A percentile compares a stretch with the other conserved stretches of the same genome.
phyloP scores from a whole-genome alignment of 2,329 filamentous ascomycete species.

The Pseudogymnoascus pannorum region DNA sequence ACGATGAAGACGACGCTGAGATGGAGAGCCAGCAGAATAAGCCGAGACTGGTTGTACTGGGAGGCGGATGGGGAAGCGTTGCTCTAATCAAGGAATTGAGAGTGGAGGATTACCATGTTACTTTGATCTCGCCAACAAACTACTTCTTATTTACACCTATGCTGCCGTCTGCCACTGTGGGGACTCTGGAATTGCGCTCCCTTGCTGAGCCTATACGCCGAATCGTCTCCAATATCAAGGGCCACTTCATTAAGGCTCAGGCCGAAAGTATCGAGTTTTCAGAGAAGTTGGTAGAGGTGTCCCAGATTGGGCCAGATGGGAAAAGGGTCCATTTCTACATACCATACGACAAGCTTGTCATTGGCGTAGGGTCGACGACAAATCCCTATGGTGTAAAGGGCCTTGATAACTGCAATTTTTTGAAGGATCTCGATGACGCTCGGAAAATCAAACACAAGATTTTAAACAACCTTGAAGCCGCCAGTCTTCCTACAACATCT shows the following conservation, averaged over 20 bases:
- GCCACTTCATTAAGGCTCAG: constrained; percentile 82
- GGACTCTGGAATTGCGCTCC: constrained; percentile 83
- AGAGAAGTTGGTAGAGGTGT: constrained; percentile 81
- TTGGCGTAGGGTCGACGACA: constrained; percentile 85
- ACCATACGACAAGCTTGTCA: constrained; percentile 92
- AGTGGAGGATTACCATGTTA: constrained; percentile 90
- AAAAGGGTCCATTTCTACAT: constrained; percentile 81
- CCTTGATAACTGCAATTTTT: constrained; percentile 84
- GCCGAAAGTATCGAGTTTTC: constrained; percentile 90
- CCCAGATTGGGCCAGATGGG: constrained; percentile 63
- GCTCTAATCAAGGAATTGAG: constrained; percentile 85
- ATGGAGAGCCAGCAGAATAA: constrained; percentile 73
- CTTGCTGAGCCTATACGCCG: constrained; percentile 87
- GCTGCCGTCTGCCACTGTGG: constrained; percentile 93
- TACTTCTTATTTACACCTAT: constrained; percentile 98
- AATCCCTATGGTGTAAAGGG: constrained; percentile 96
- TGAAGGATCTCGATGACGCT: constrained; percentile 93
- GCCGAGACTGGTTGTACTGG: constrained; percentile 84
- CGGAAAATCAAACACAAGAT: constrained; percentile 82
- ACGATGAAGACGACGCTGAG: constrained; percentile 73
- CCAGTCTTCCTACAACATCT: constrained; percentile 83
- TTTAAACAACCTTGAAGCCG: constrained; percentile 80
- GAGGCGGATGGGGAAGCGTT: constrained; percentile 92
- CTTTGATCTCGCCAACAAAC: constrained; percentile 87
- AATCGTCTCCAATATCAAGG: constrained; percentile 68